Conservation (phyloP, 495 filamentous ascomycete genomes). For the Schizothecium vesticola region DNA sequence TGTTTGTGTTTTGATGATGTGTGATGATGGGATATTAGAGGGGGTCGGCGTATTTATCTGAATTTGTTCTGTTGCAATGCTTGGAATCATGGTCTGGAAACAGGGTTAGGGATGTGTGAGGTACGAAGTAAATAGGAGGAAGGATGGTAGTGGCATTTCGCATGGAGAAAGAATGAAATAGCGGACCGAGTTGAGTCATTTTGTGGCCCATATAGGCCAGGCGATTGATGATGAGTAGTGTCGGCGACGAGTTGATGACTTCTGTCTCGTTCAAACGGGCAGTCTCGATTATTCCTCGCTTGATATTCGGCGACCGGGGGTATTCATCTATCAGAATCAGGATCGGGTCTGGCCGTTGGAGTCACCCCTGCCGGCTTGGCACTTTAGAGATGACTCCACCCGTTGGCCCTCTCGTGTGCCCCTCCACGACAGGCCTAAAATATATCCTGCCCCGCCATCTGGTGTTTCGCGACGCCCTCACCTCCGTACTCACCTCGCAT, state of each 20-base stretch:
- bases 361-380: background rate
- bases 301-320: background rate
- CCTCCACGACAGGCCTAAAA: conserved; percentile 29
- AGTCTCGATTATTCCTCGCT: background rate
- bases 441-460: conserved; percentile 31
- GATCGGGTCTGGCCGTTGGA: background rate
- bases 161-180: background rate
- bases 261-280: background rate
- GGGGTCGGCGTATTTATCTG: background rate
- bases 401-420: conserved; percentile 16
- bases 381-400: background rate
- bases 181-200: background rate
- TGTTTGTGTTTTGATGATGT: conserved; percentile 13
- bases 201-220: too few species aligned
- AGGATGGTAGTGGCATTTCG: background rate
- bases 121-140: too few species aligned
- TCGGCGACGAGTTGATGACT: background rate
- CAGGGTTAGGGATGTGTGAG: background rate
- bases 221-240: background rate
- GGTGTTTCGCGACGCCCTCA: conserved; percentile 18
- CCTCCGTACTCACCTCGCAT: background rate
- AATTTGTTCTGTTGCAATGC: background rate
- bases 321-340: background rate
- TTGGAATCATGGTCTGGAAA: background rate
- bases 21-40: background rate